Percentiles rank a stretch among this genome's conserved stretches.
phyloP scores from a whole-genome alignment of 495 filamentous ascomycete genomes.

The Neurospora hispaniola region DNA sequence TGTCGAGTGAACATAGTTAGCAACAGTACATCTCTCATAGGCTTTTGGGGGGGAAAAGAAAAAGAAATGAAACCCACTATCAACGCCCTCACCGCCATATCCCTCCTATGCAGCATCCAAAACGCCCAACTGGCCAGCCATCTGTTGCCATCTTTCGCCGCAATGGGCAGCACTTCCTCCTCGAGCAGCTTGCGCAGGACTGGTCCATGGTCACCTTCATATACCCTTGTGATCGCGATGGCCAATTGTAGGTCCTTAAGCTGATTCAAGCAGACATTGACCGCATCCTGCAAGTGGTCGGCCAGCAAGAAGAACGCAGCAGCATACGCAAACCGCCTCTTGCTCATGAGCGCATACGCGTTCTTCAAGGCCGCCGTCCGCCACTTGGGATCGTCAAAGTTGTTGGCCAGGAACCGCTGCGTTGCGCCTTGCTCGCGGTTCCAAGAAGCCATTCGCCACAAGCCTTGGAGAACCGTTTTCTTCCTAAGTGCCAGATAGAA shows the following conservation, averaged over 20 bases:
- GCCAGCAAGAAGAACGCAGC: constrained; percentile 93
- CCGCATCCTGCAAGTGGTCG: constrained; percentile 73
- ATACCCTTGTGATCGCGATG: constrained; percentile 77
- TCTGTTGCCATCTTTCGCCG: constrained; percentile 70
- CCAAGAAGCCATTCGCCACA: constrained; percentile 95
- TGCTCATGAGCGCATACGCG: constrained; percentile 91
- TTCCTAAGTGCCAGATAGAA: constrained; percentile 87
- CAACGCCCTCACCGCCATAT: constrained; percentile 79
- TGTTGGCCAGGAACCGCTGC: constrained; percentile 64
- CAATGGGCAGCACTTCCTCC: constrained; percentile 68
- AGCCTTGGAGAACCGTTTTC: constrained; percentile 80
- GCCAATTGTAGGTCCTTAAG: constrained; percentile 84
- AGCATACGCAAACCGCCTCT: constrained; percentile 86
- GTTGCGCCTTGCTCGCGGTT: constrained; percentile 77
- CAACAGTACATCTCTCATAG: not conserved
- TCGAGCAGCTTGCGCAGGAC: constrained; percentile 64
- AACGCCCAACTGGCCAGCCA: constrained; percentile 97
- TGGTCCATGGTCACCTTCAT: constrained; percentile 75
- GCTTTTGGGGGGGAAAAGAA: not conserved
- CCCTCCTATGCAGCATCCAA: constrained; percentile 76
- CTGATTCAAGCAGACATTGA: constrained; percentile 73
- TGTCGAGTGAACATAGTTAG: constrained; percentile 6
- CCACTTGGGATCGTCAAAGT: constrained; percentile 81
- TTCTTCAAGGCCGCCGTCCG: constrained; percentile 90
- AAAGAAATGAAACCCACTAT: constrained; percentile 37